A percentile compares a stretch with the other conserved stretches of the same genome.
phyloP scores from a whole-genome alignment of 2,329 filamentous ascomycete genomes.

The Fusarium stilboides region DNA sequence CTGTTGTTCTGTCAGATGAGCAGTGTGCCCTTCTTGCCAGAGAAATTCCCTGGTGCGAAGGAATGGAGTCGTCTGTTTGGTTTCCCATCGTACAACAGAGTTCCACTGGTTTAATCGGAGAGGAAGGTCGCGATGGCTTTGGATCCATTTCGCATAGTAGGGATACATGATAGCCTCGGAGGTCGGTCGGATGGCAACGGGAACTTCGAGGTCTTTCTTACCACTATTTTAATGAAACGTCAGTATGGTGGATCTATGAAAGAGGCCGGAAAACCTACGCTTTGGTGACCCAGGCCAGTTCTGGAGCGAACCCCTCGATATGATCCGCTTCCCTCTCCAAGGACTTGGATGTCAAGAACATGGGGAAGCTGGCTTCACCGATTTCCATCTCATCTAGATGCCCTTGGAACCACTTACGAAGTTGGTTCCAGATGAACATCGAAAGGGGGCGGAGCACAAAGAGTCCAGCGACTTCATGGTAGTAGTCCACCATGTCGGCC shows the following conservation, averaged over 20 bases:
- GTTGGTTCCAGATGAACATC: conserved; percentile 78
- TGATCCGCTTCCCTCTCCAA: conserved; percentile 93
- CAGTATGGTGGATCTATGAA: neutral
- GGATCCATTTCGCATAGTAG: conserved; percentile 97
- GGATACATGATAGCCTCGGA: conserved; percentile 92
- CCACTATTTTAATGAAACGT: conserved; percentile 69
- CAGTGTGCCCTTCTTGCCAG: conserved; percentile 96
- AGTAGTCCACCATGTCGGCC: conserved; percentile 98
- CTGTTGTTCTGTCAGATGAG: conserved; percentile 86
- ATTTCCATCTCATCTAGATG: conserved; percentile 93
- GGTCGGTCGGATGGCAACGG: conserved; percentile 77
- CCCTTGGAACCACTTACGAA: conserved; percentile 77
- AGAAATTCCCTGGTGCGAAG: conserved; percentile 94
- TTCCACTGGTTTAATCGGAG: conserved; percentile 98
- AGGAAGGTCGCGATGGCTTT: conserved; percentile 94
- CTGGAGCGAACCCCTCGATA: conserved; percentile 97
- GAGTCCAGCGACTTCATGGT: conserved; percentile 91
- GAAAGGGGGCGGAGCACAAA: conserved; percentile 86
- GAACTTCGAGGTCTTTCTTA: conserved; percentile 90
- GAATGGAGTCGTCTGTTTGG: conserved; percentile 92
- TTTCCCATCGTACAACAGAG: conserved; percentile 93
- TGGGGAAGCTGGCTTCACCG: conserved; percentile 95
- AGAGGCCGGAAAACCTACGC: conserved; percentile 67
- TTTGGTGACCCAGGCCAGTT: conserved; percentile 90
- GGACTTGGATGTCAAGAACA: conserved; percentile 96